phyloP scores from a whole-genome alignment of 768 basidiomycete genomes.

The Podaxis rugospora region DNA sequence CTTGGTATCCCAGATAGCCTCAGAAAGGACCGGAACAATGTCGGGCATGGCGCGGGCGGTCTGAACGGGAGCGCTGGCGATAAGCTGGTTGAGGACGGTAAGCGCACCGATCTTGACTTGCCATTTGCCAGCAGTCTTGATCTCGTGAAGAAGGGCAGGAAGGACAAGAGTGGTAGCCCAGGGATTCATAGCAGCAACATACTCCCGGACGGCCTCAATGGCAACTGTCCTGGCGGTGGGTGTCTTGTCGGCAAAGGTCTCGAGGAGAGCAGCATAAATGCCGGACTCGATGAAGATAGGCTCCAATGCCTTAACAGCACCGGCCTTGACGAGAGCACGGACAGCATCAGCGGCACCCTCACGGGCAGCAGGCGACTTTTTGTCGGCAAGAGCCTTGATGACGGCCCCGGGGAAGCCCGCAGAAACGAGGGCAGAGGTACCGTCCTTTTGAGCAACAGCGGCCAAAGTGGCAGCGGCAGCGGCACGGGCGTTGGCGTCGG shows the following conservation, averaged over 20 bases:
- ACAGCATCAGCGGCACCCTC: slow-evolving; percentile 83
- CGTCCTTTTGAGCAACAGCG: slow-evolving; percentile 76
- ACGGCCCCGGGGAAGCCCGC: slow-evolving; percentile 68
- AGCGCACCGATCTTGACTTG: slow-evolving; percentile 92
- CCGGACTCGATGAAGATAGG: slow-evolving; percentile 85
- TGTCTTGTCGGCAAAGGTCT: slow-evolving; percentile 94
- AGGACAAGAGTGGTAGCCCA: slow-evolving; percentile 85
- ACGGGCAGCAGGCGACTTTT: slow-evolving; percentile 89
- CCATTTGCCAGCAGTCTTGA: slow-evolving; percentile 97
- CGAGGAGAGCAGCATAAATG: slow-evolving; percentile 81
- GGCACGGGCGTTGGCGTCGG: slow-evolving; percentile 81
- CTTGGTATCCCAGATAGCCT: slow-evolving; percentile 99
- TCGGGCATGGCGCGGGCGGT: slow-evolving; percentile 89
- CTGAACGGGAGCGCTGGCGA: slow-evolving; percentile 76
- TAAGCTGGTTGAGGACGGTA: slow-evolving; percentile 80
- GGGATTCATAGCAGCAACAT: slow-evolving; percentile 76
- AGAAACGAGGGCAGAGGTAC: slow-evolving; percentile 69
- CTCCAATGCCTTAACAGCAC: slow-evolving; percentile 79
- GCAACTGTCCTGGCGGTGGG: slow-evolving; percentile 83
- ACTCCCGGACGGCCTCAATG: slow-evolving; percentile 74
- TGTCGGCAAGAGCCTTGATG: slow-evolving; percentile 86
- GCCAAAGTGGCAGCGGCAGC: slow-evolving; percentile 67
- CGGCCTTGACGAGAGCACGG: slow-evolving; percentile 57
- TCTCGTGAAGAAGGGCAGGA: slow-evolving; percentile 84
- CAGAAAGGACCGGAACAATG: slow-evolving; percentile 89